Percentiles rank a stretch among this genome's conserved stretches.
Evolutionary conservation across 441 rosid species (phyloP).

Genomic region (Erodium texanum): DNA sequence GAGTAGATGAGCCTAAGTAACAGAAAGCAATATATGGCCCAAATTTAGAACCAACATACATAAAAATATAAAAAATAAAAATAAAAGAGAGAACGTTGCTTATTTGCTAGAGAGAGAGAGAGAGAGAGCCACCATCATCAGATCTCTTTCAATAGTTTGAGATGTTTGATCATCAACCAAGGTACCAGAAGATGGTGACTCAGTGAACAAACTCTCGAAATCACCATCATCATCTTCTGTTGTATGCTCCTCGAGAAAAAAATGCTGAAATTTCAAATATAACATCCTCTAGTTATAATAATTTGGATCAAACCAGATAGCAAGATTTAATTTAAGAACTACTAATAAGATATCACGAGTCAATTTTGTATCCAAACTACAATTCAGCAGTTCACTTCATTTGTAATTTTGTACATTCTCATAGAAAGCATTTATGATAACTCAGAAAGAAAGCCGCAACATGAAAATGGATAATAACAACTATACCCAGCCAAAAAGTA

Average conservation of each 20-base stretch:
- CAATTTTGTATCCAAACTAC: neutral
- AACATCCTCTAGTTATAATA: neutral
- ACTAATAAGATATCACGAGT: neutral
- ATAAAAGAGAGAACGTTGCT: constrained; percentile 8
- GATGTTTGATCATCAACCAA: constrained; percentile 34
- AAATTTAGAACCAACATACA: constrained; percentile 9
- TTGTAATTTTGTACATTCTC: neutral
- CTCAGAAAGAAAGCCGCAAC: neutral
- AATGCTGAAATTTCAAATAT: constrained; percentile 22
- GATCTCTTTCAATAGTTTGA: constrained; percentile 55
- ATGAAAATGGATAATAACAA: neutral
- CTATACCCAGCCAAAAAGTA: neutral
- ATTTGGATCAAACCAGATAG: constrained; percentile 4
- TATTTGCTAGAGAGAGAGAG: neutral
- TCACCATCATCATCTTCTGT: constrained; percentile 33
- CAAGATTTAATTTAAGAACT: neutral
- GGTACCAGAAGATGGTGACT: constrained; percentile 42
- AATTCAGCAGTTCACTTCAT: neutral
- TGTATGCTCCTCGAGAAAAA: constrained; percentile 27
- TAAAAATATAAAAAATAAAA: constrained; percentile 7
- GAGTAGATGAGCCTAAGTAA: constrained; percentile 70
- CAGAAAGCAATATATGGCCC: constrained; percentile 7
- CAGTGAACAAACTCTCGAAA: constrained; percentile 38
- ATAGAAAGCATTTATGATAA: too few species aligned
- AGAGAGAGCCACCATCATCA: constrained; percentile 43